Evolutionary conservation across 208 protist species (phyloP).

Genomic region (Crithidia sp.): DNA sequence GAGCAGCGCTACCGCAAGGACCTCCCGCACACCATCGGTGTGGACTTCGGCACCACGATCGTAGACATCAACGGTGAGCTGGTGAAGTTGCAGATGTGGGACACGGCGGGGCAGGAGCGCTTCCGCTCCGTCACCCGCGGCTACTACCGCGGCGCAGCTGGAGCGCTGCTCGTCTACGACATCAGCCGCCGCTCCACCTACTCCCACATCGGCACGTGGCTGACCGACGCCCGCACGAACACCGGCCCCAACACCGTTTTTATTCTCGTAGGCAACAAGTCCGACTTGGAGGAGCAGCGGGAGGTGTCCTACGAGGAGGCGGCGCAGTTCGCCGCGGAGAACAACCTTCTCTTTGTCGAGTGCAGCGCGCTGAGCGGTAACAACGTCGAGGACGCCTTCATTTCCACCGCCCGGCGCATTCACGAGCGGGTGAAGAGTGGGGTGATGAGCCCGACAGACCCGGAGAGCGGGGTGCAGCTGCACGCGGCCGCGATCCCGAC

Average conservation of each 20-base stretch:
- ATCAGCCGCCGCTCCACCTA: conserved; percentile 91
- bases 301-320: conserved; percentile 97
- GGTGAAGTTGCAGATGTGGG: conserved; percentile 98
- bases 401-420: conserved; percentile 92
- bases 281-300: conserved; percentile 93
- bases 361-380: conserved; percentile 93
- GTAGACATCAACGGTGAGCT: conserved; percentile 94
- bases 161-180: conserved; percentile 96
- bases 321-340: conserved; percentile 94
- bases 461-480: conserved; percentile 84
- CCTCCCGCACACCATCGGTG: conserved; percentile 97
- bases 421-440: conserved; percentile 95
- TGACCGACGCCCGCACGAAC: conserved; percentile 94
- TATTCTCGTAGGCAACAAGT: conserved; percentile 96
- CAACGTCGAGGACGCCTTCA: conserved; percentile 95
- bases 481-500: conserved; percentile 55
- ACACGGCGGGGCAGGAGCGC: conserved; percentile 93
- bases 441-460: conserved; percentile 82
- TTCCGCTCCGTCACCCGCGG: conserved; percentile 94
- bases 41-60: conserved; percentile 98
- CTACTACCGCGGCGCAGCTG: conserved; percentile 97
- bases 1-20: conserved; percentile 96
- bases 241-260: conserved; percentile 86
- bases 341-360: conserved; percentile 96
- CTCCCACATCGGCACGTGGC: conserved; percentile 92